A percentile compares a stretch with the other conserved stretches of the same genome.
Evolutionary conservation across 2,329 filamentous ascomycete species (phyloP).

Genomic region (Colletotrichum viniferum): DNA sequence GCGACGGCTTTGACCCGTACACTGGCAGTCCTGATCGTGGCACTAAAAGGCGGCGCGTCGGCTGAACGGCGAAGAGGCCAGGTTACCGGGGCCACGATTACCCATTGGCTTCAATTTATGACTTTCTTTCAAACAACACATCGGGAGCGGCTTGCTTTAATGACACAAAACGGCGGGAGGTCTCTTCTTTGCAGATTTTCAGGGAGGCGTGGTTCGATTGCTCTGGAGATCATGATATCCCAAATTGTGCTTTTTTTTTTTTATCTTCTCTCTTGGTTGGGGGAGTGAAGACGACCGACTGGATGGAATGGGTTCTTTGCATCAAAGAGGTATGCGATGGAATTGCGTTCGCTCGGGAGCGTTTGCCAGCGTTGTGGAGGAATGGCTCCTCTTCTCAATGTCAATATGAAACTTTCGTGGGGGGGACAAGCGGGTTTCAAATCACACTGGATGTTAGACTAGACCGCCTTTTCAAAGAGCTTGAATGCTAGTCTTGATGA

Average conservation of each 20-base stretch:
- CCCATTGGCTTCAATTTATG: background rate
- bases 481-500: background rate
- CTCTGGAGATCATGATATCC: conserved; percentile 14
- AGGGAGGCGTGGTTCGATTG: background rate
- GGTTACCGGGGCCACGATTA: background rate
- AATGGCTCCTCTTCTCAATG: background rate
- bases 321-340: background rate
- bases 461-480: background rate
- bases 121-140: background rate
- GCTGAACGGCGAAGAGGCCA: background rate
- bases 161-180: background rate
- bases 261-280: background rate
- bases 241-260: background rate
- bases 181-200: background rate
- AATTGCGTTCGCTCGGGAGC: background rate
- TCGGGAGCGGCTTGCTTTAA: background rate
- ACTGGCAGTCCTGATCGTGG: conserved; percentile 30
- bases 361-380: background rate
- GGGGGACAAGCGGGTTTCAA: background rate
- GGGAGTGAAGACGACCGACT: background rate
- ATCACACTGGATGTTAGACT: background rate
- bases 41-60: conserved; percentile 43
- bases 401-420: background rate
- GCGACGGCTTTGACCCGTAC: conserved; percentile 42
- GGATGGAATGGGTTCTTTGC: background rate